These are phyloP conservation scores for Emericellopsis atlantica DNA, from an alignment of 2,329 filamentous ascomycete genomes.

Conservation along the genomic window DNA sequence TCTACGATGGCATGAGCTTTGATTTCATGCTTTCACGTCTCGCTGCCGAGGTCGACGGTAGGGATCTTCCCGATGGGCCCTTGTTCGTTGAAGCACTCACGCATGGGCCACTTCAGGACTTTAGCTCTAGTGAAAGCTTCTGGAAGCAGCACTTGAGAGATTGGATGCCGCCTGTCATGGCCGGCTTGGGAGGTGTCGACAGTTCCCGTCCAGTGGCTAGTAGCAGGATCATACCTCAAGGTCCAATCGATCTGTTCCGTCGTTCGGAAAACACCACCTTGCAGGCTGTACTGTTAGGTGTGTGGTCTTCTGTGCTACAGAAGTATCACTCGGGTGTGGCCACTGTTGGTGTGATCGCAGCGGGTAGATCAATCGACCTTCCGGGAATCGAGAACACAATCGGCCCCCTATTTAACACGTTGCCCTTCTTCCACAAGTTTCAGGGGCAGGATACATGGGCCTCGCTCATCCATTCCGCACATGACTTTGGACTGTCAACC, in stretches of 20 bases:
- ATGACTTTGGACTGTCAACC: conserved; percentile 55
- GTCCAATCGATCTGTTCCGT: conserved; percentile 36
- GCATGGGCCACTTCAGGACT: conserved; percentile 50
- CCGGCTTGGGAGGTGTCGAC: conserved; percentile 2
- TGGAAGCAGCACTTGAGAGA: conserved; percentile 49
- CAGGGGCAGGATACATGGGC: conserved; percentile 38
- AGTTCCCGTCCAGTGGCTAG: conserved; percentile 3
- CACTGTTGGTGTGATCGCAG: conserved; percentile 63
- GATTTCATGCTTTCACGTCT: conserved; percentile 52
- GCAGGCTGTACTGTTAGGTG: conserved; percentile 66
- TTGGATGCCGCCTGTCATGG: conserved; percentile 9
- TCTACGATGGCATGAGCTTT: conserved; percentile 80
- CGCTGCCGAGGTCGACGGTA: conserved; percentile 8
- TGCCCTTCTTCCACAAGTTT: conserved; percentile 53
- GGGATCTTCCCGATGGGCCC: conserved; percentile 22
- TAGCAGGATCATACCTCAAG: conserved; percentile 19
- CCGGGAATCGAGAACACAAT: conserved; percentile 53
- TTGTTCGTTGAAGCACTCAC: conserved; percentile 55
- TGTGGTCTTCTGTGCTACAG: conserved; percentile 55
- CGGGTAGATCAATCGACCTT: conserved; percentile 62
- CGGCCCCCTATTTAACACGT: conserved; percentile 82
- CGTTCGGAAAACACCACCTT: conserved; percentile 56
- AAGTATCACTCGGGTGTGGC: conserved; percentile 30
- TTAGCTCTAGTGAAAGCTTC: conserved; percentile 37
- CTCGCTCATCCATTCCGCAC: conserved; percentile 48